A percentile compares a stretch with the other conserved stretches of the same genome.
These are phyloP conservation scores for Verticillium isaacii DNA, from an alignment of 2,329 filamentous ascomycete species.

Conservation along the genomic window DNA sequence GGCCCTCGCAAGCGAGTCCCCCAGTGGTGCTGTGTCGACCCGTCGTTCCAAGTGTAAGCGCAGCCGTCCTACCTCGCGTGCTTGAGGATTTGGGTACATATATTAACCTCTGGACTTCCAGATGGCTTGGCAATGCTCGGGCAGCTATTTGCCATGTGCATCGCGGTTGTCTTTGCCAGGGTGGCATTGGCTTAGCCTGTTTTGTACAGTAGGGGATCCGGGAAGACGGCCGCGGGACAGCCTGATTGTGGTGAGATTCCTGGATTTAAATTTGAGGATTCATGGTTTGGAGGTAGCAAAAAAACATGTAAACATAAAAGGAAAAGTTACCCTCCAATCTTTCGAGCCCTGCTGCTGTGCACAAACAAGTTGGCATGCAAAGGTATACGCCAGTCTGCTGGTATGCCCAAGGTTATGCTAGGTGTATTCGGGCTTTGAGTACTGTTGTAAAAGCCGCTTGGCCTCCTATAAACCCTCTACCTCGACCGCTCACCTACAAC, in stretches of 20 bases:
- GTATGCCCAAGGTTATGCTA: too few species aligned
- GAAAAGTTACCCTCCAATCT: background rate
- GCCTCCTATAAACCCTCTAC: too few species aligned
- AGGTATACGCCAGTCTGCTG: too few species aligned
- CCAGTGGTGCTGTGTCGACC: background rate
- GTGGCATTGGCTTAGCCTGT: background rate
- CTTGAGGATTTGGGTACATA: background rate
- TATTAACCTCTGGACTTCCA: background rate
- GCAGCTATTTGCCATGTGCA: background rate
- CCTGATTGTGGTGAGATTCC: background rate
- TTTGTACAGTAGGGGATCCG: background rate
- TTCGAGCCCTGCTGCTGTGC: too few species aligned
- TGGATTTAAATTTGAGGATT: background rate
- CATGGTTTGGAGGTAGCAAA: background rate
- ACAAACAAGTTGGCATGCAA: too few species aligned
- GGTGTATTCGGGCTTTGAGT: too few species aligned
- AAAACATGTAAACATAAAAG: background rate
- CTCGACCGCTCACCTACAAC: too few species aligned
- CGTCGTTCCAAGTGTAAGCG: background rate
- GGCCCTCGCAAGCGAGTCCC: background rate
- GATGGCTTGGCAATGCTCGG: background rate
- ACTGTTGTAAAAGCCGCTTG: too few species aligned
- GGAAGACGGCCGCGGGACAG: background rate
- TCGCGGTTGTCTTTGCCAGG: background rate
- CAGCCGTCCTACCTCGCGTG: background rate